phyloP scores from a whole-genome alignment of 2,329 filamentous ascomycete species.

The Penicillium sp. region DNA sequence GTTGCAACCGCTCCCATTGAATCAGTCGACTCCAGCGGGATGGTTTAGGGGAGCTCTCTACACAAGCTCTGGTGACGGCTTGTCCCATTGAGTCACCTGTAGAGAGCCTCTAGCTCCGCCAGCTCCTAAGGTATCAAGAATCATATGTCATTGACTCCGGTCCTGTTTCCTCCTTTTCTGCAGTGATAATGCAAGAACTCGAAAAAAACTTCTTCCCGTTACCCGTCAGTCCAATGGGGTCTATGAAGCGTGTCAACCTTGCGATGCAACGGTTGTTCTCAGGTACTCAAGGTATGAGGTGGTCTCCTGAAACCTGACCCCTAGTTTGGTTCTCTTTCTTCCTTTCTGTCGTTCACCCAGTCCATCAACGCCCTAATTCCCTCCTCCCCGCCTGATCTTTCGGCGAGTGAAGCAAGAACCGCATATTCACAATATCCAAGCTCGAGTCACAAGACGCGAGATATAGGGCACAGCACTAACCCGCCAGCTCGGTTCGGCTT shows the following conservation, averaged over 20 bases:
- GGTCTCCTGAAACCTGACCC: neutral
- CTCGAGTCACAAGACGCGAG: no score
- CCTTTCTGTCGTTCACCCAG: neutral
- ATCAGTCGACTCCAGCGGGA: no score
- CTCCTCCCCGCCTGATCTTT: neutral
- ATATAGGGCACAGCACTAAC: no score
- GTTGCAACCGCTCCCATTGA: no score
- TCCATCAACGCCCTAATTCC: neutral
- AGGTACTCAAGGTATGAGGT: slow-evolving; percentile 1
- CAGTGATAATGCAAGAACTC: no score
- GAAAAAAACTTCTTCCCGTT: no score
- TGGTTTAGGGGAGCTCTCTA: slow-evolving; percentile 3
- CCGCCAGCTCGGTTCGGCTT: no score
- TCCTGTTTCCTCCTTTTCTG: no score
- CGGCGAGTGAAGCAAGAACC: neutral
- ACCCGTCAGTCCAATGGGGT: neutral
- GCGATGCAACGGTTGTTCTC: neutral
- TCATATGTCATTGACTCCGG: slow-evolving; percentile 12
- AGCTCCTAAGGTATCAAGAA: neutral
- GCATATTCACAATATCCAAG: neutral
- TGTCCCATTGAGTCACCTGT: neutral
- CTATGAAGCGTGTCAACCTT: slow-evolving; percentile 6
- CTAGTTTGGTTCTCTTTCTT: neutral
- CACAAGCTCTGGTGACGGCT: slow-evolving; percentile 1
- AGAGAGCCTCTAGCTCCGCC: neutral